Evolutionary conservation across 2,329 filamentous ascomycete species (phyloP).

Genomic region (Dactylellina drechsleri): DNA sequence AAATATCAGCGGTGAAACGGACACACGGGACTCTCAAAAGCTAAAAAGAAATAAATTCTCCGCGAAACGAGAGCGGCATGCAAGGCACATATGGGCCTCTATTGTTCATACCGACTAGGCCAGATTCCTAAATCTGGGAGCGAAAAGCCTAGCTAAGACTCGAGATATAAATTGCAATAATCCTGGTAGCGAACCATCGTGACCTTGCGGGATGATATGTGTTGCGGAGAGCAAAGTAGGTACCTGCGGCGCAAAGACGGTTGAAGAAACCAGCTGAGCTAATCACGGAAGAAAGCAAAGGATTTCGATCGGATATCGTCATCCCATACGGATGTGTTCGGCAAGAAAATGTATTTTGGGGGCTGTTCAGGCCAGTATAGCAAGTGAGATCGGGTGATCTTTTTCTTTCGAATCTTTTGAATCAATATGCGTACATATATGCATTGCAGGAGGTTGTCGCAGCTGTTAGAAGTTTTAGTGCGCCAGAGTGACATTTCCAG

Average conservation of each 20-base stretch:
- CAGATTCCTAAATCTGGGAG: too few relatives aligned
- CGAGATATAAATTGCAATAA: conserved; percentile 6
- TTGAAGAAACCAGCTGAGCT: conserved; percentile 27
- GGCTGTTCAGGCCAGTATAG: neutral
- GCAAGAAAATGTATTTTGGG: too few relatives aligned
- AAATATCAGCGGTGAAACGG: conserved; percentile 29
- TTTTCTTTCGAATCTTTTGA: neutral
- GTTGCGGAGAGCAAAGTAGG: conserved; percentile 37
- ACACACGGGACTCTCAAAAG: conserved; percentile 27
- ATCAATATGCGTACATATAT: neutral
- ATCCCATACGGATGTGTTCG: neutral
- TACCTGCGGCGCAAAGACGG: neutral
- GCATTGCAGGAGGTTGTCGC: neutral
- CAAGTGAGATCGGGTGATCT: conserved; percentile 11
- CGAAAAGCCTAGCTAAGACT: neutral
- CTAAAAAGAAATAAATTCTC: conserved; percentile 26
- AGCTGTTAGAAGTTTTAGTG: neutral
- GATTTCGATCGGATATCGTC: neutral
- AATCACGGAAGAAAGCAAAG: conserved; percentile 36
- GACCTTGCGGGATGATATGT: conserved; percentile 46
- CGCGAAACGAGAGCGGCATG: conserved; percentile 35
- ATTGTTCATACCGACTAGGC: conserved; percentile 1
- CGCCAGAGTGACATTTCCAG: neutral
- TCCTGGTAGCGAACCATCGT: conserved; percentile 34
- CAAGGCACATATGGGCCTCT: conserved; percentile 29